Evolutionary conservation across 495 filamentous ascomycete species (phyloP).

Genomic region (Echria macrotheca): DNA sequence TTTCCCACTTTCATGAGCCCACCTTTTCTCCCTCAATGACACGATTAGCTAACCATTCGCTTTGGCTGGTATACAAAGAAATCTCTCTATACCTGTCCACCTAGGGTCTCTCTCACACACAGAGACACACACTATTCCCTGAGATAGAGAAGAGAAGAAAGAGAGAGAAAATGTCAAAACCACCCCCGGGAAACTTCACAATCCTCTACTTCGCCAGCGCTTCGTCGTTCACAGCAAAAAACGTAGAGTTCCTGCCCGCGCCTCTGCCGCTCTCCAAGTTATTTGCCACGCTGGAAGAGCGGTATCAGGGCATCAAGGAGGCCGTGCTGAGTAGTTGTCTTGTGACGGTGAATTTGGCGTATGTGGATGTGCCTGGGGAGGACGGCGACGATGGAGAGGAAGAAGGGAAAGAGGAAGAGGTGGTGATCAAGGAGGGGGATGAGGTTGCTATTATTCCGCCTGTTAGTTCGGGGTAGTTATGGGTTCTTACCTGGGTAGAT

Average conservation of each 20-base stretch:
- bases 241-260: constrained; percentile 65
- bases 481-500: no score
- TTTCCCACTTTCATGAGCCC: no score
- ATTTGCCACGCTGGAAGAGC: constrained; percentile 66
- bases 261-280: constrained; percentile 63
- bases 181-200: constrained; percentile 59
- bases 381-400: constrained; percentile 29
- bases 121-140: no score
- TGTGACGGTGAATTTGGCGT: constrained; percentile 81
- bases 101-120: no score
- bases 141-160: no score
- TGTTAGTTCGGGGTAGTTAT: constrained; percentile 85
- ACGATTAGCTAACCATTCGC: no score
- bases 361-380: constrained; percentile 62
- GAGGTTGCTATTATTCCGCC: constrained; percentile 96
- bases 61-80: no score
- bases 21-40: no score
- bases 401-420: no score
- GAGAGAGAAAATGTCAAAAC: no score
- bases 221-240: constrained; percentile 64
- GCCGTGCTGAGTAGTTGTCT: constrained; percentile 72
- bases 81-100: constrained; percentile 27
- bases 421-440: constrained; percentile 67
- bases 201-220: constrained; percentile 85
- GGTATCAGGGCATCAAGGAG: constrained; percentile 71